Base-by-base conservation (phyloP, 2,329 filamentous ascomycete genomes). In the Phialocephala subalpina region DNA sequence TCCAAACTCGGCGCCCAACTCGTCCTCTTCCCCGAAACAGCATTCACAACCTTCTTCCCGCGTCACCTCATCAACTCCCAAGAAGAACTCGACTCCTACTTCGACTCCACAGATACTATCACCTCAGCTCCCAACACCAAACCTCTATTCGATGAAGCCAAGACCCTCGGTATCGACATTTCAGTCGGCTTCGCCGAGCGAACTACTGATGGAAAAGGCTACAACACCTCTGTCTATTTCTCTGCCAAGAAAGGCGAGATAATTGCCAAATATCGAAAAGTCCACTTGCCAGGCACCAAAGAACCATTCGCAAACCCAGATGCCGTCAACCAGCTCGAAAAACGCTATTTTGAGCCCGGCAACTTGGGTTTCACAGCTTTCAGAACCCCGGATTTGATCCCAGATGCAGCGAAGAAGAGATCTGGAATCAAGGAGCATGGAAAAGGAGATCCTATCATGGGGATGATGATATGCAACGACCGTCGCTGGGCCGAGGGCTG, bases 391-490 rank as follows among this genome's bases (percentile, higher is more conserved):
- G 80, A 78, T 0, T 77, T 87, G 9, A 70, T 86, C 0, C 56
- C 72, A 0, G 77, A 73, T 49, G 77, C 75, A 1, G 59, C 76
- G 35, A 82, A 80, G 67, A 76, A 78, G 58, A 71, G 72, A 2
- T 71, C 74, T 36, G 70, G 69, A 20, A 52, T 60, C 11, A 66
- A 69, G 6, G 68, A 69, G 5, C 49, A 53, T 33, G 76, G 73
- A 1, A 79, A 78, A 63, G 81, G 82, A 1, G 84, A 87, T 70
- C 81, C 84, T 2, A 84, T 87, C 53, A 57, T 86, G 35, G 78
- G 84, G 9, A 85, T 86, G 83, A 77, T 86, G 72, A 85, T 86
- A 62, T 86, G 84, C 75, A 87, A 86, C 69, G 84, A 86, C 73
- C 75, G 83, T 4, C 78, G 84, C 8, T 86, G 84, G 84, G 78